These are phyloP conservation scores for Adansonia gregorii DNA, from an alignment of 441 rosid genomes.

Conservation along the genomic window DNA sequence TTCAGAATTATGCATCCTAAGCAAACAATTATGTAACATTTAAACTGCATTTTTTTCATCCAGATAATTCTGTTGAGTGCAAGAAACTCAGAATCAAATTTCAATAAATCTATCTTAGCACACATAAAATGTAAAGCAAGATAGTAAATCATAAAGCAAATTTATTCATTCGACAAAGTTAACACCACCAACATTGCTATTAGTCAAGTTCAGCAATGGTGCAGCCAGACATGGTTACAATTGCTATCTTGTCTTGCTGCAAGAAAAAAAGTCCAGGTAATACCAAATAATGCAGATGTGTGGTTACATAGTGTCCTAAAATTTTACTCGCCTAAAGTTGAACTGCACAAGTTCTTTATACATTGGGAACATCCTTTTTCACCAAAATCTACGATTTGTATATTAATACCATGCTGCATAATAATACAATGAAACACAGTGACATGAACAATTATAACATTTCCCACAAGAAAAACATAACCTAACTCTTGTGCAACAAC, in stretches of 20 bases:
- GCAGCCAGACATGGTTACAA: background rate
- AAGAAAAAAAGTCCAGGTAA: background rate
- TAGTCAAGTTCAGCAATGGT: slow-evolving; percentile 2
- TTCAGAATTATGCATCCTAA: background rate
- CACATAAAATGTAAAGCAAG: slow-evolving; percentile 7
- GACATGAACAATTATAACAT: slow-evolving; percentile 1
- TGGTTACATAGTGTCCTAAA: background rate
- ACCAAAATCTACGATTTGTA: background rate
- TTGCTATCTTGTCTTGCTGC: background rate
- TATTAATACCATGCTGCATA: background rate
- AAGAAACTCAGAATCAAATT: background rate
- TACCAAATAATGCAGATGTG: background rate
- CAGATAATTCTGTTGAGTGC: background rate
- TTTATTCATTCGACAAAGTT: background rate
- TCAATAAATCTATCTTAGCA: background rate
- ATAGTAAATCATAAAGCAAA: background rate
- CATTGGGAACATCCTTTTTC: background rate
- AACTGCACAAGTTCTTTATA: background rate
- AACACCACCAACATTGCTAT: background rate
- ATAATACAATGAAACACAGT: background rate
- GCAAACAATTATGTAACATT: background rate
- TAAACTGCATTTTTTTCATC: background rate
- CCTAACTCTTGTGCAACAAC: background rate
- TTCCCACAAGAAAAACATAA: slow-evolving; percentile 19
- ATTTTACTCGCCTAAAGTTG: background rate